These are phyloP conservation scores for Phytophthora agathidicida DNA, from an alignment of 352 stramenopile species.

Conservation along the genomic window DNA sequence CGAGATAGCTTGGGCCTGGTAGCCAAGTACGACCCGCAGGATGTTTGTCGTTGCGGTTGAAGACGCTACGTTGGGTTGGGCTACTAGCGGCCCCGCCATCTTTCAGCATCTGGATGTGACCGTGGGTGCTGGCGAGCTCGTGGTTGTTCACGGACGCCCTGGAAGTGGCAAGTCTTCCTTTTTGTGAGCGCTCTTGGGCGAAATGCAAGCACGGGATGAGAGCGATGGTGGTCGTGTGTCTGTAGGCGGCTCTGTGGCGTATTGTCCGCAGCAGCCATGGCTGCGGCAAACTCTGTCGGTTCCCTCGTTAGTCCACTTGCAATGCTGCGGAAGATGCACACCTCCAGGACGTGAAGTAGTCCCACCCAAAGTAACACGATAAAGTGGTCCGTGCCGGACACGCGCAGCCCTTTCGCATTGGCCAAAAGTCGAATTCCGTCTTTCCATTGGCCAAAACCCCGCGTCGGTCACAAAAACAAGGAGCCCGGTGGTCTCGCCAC, in stretches of 20 bases:
- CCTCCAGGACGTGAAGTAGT: too few relatives aligned
- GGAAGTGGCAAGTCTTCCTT: slow-evolving; percentile 96
- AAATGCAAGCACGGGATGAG: slow-evolving; percentile 88
- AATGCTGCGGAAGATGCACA: too few relatives aligned
- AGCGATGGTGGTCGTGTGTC: slow-evolving; percentile 50
- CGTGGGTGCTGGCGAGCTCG: slow-evolving; percentile 89
- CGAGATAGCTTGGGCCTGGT: slow-evolving; percentile 47
- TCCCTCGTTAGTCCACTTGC: slow-evolving; percentile 79
- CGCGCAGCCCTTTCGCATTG: slow-evolving; percentile 14
- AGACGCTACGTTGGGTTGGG: slow-evolving; percentile 68
- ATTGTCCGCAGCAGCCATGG: slow-evolving; percentile 92
- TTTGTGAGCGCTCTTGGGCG: slow-evolving; percentile 93
- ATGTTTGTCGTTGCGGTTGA: slow-evolving; percentile 70
- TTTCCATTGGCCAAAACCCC: slow-evolving; percentile 35
- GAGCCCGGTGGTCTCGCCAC: slow-evolving; percentile 33
- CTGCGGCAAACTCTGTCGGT: slow-evolving; percentile 84
- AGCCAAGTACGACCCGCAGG: slow-evolving; percentile 64
- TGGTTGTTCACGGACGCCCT: slow-evolving; percentile 94
- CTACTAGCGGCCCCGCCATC: slow-evolving; percentile 39
- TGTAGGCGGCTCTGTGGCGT: slow-evolving; percentile 76
- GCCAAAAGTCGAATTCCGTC: slow-evolving; percentile 9
- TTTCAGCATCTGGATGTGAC: slow-evolving; percentile 82
- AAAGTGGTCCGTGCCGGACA: slow-evolving; percentile 10
- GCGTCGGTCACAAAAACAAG: slow-evolving; percentile 49
- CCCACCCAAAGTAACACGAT: background rate